A percentile compares a stretch with the other conserved stretches of the same genome.
Conservation (phyloP, 805 yeast species). For the Maudiozyma barnettii region DNA sequence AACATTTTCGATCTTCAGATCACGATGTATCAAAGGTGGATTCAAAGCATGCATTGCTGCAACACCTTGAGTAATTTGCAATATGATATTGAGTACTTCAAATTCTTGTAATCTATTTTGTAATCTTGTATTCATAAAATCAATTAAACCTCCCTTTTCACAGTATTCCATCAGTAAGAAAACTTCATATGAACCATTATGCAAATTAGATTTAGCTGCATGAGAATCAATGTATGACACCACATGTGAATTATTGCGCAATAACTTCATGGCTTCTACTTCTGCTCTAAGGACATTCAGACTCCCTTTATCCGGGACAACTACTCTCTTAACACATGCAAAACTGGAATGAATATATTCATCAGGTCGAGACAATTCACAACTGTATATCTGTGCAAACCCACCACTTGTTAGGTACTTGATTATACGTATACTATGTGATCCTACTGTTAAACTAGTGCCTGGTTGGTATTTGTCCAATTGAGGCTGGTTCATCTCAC, state of each 20-base stretch:
- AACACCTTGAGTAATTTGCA: conserved; percentile 62
- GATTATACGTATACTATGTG: conserved; percentile 60
- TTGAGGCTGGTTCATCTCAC: conserved; percentile 40
- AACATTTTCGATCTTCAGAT: conserved; percentile 76
- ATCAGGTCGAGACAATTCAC: conserved; percentile 50
- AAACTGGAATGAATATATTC: conserved; percentile 37
- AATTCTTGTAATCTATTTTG: conserved; percentile 56
- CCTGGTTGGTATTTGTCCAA: conserved; percentile 65
- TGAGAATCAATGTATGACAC: conserved; percentile 93
- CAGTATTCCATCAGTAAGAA: conserved; percentile 75
- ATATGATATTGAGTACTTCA: conserved; percentile 60
- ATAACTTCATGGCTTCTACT: conserved; percentile 92
- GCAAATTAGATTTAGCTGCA: conserved; percentile 60
- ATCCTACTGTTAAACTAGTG: conserved; percentile 70
- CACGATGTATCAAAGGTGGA: conserved; percentile 70
- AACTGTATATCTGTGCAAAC: conserved; percentile 89
- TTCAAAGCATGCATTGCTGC: conserved; percentile 65
- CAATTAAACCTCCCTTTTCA: conserved; percentile 63
- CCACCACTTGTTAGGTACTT: conserved; percentile 85
- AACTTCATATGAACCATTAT: conserved; percentile 59
- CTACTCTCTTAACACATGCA: conserved; percentile 90
- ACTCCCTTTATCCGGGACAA: conserved; percentile 82
- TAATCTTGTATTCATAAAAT: conserved; percentile 67
- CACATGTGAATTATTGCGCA: conserved; percentile 66
- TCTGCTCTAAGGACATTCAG: conserved; percentile 81